Evolutionary conservation across 1,284 basidiomycete genomes (phyloP).

Genomic region (Termitomyces sp.): DNA sequence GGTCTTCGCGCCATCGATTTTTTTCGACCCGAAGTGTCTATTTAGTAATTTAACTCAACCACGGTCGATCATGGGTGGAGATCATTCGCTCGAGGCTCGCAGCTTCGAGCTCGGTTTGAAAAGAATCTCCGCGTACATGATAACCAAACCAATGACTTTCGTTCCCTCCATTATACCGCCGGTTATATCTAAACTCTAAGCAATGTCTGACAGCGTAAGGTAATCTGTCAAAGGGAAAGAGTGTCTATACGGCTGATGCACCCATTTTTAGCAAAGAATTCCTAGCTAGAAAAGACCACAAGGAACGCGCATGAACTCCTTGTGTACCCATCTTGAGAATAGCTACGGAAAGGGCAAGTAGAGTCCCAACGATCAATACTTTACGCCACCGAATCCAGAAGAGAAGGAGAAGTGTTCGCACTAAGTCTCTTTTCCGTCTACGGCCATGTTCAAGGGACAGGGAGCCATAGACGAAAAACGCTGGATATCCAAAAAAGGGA

Average conservation of each 20-base stretch:
- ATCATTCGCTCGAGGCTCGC: background rate
- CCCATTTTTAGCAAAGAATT: slow-evolving; percentile 7
- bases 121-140: background rate
- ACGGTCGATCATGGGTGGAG: background rate
- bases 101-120: background rate
- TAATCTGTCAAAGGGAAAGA: slow-evolving; percentile 7
- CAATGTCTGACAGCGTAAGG: slow-evolving; percentile 8
- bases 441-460: slow-evolving; percentile 53
- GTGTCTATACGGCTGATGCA: background rate
- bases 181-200: background rate
- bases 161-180: background rate
- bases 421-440: slow-evolving; percentile 65
- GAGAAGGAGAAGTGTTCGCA: slow-evolving; percentile 57
- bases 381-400: slow-evolving; percentile 63
- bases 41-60: too few species aligned
- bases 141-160: background rate
- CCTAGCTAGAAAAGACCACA: slow-evolving; percentile 8
- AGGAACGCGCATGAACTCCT: slow-evolving; percentile 16
- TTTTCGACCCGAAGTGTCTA: background rate
- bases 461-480: slow-evolving; percentile 29
- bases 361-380: slow-evolving; percentile 32
- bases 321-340: slow-evolving; percentile 20
- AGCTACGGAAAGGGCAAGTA: slow-evolving; percentile 22
- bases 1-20: background rate
- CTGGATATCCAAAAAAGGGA: slow-evolving; percentile 84